Base-by-base conservation (phyloP, 352 stramenopile species). In the Plasmopara muralis region DNA sequence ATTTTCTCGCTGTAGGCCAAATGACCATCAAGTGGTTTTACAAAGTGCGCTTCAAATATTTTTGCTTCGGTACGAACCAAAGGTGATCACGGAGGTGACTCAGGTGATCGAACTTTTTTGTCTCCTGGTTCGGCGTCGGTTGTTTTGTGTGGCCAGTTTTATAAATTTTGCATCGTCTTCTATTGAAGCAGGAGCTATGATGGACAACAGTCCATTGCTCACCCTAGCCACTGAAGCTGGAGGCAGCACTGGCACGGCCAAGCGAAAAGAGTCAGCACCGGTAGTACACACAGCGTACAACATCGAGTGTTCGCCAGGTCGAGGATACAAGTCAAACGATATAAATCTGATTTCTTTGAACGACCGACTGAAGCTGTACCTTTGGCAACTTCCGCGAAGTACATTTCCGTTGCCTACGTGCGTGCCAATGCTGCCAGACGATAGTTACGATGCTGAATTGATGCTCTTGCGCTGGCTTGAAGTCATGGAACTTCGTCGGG, bases 41-140 rank as follows among this genome's bases (percentile, higher is more conserved):
- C 83, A 94, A 56, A 70, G 77, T n/a, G 64, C 79, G 5, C 51
- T 94, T 29, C 74, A 89, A 52, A 72, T 58, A 9, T 92, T 94
- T 50, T 65, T 94, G 10, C 68, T 85, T 20, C 60, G 66, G 6
- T 94, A 88, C 38, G 76, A 90, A 44, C 82, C 83, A 2, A 87
- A 87, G 54, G 69, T 62, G 12, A 85, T 89, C 38, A 86, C 73
- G 14, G 82, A 92, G 53, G 62, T 89, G 4, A 89, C 73, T 13
- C 82, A 88, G 56, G 56, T 89, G n/a, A 88, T 89, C 29, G 82
- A 92, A 20, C 53, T 92, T 1, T 89, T 82, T 40, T 92, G 82
- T 62, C 57, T 89, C n/a, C 60, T 92, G 7, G 82, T 89, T 4
- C 77, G 82, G 12, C 74, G 78, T 39, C 66, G 66, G 28, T 60